Percentiles rank a stretch among this genome's conserved stretches.
phyloP scores from a whole-genome alignment of 805 yeast species.

The Candida nanaspora region DNA sequence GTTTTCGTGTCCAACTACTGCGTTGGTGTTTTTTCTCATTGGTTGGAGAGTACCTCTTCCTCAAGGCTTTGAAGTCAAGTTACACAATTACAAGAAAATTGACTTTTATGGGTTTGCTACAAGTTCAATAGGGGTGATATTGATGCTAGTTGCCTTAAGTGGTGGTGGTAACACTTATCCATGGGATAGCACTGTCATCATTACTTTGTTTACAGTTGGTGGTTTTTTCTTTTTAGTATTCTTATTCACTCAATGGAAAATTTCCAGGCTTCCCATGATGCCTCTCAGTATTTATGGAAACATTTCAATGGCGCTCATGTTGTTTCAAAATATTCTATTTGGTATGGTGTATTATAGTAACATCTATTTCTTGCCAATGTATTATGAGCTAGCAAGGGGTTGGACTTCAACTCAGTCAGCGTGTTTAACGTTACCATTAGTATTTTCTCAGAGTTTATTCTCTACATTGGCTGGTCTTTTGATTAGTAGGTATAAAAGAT shows the following conservation, averaged over 20 bases:
- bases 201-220: conserved; percentile 36
- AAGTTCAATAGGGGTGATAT: conserved; percentile 39
- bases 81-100: conserved; percentile 35
- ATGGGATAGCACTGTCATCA: conserved; percentile 44
- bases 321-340: conserved; percentile 35
- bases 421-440: conserved; percentile 35
- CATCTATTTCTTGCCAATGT: conserved; percentile 41
- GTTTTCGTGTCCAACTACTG: conserved; percentile 35
- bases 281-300: conserved; percentile 39
- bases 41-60: conserved; percentile 28
- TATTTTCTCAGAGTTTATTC: conserved; percentile 32
- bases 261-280: conserved; percentile 46
- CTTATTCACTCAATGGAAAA: conserved; percentile 40
- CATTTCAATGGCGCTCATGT: conserved; percentile 27
- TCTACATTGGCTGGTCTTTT: conserved; percentile 39
- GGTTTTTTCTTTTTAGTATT: conserved; percentile 34
- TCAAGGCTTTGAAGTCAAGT: conserved; percentile 22
- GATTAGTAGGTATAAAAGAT: conserved; percentile 37
- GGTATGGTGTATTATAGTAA: conserved; percentile 43
- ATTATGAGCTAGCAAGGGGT: conserved; percentile 39
- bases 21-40: conserved; percentile 24
- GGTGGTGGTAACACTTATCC: conserved; percentile 55
- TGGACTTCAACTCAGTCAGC: conserved; percentile 32
- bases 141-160: conserved; percentile 47
- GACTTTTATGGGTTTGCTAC: conserved; percentile 48